Evolutionary conservation across 805 yeast genomes (phyloP).

Genomic region (Ogataea pini): DNA sequence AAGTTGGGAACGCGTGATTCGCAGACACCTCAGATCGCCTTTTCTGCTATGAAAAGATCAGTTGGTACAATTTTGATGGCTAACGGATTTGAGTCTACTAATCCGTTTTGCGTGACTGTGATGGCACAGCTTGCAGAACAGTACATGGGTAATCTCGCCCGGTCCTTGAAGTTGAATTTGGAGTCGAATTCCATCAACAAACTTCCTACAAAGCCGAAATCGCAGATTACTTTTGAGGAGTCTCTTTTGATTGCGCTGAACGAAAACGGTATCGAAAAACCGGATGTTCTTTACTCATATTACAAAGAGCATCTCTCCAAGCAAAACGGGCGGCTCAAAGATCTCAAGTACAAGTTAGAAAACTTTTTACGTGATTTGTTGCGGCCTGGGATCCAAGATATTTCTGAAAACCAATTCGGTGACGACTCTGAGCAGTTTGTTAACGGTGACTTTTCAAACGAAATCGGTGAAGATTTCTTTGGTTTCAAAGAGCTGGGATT

Average conservation of each 20-base stretch:
- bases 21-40: slow-evolving; percentile 59
- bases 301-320: slow-evolving; percentile 70
- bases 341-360: slow-evolving; percentile 65
- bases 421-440: slow-evolving; percentile 94
- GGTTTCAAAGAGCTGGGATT: slow-evolving; percentile 94
- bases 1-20: slow-evolving; percentile 69
- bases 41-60: slow-evolving; percentile 63
- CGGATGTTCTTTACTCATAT: slow-evolving; percentile 73
- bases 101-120: slow-evolving; percentile 73
- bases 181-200: slow-evolving; percentile 60
- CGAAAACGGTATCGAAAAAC: slow-evolving; percentile 85
- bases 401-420: slow-evolving; percentile 71
- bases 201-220: slow-evolving; percentile 28
- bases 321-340: slow-evolving; percentile 68
- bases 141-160: slow-evolving; percentile 72
- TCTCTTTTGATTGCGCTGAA: slow-evolving; percentile 60
- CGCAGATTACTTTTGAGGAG: slow-evolving; percentile 39
- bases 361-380: slow-evolving; percentile 74
- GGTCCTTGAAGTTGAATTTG: slow-evolving; percentile 65
- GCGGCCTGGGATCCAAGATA: slow-evolving; percentile 74
- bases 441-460: slow-evolving; percentile 92
- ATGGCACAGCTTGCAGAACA: slow-evolving; percentile 82
- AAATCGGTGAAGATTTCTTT: slow-evolving; percentile 95
- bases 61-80: slow-evolving; percentile 85
- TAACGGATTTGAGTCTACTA: slow-evolving; percentile 85